Conservation (phyloP, 2,329 filamentous ascomycete species). For the Beauveria varroae region DNA sequence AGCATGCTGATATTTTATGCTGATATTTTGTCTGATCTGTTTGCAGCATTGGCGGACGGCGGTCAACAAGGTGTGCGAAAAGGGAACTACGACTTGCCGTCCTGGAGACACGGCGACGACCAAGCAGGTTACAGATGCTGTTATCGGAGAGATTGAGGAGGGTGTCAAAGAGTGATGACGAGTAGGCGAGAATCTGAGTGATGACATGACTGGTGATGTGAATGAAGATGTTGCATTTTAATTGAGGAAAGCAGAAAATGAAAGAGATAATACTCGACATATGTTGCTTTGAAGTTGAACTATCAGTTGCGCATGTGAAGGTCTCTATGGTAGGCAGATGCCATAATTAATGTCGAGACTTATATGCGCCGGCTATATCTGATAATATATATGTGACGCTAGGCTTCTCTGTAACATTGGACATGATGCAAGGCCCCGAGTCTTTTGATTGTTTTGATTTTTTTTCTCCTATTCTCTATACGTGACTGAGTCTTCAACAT, state of each 20-base stretch:
- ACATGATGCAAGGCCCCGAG: too few relatives aligned
- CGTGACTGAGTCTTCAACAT: neutral
- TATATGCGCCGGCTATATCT: neutral
- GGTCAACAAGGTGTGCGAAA: conserved; percentile 50
- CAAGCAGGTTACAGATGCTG: conserved; percentile 27
- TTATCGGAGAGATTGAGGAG: conserved; percentile 18
- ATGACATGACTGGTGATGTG: too few relatives aligned
- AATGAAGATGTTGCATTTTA: too few relatives aligned
- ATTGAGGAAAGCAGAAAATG: too few relatives aligned
- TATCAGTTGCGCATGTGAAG: neutral
- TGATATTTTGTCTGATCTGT: too few relatives aligned
- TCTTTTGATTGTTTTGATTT: too few relatives aligned
- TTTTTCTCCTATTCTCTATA: too few relatives aligned
- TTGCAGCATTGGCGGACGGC: conserved; percentile 20
- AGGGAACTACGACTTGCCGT: conserved; percentile 44
- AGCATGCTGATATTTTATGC: too few relatives aligned
- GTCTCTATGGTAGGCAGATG: neutral
- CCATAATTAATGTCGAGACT: neutral
- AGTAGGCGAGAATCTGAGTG: too few relatives aligned
- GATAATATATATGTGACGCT: neutral
- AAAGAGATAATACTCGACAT: too few relatives aligned
- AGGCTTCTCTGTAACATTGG: too few relatives aligned
- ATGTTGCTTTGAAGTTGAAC: too few relatives aligned
- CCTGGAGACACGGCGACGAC: conserved; percentile 40
- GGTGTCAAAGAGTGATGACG: conserved; percentile 14